Evolutionary conservation across 345 rosid species (phyloP), one percentile per base, ranked within the genome.

Genomic region (Dimocarpus longan): DNA sequence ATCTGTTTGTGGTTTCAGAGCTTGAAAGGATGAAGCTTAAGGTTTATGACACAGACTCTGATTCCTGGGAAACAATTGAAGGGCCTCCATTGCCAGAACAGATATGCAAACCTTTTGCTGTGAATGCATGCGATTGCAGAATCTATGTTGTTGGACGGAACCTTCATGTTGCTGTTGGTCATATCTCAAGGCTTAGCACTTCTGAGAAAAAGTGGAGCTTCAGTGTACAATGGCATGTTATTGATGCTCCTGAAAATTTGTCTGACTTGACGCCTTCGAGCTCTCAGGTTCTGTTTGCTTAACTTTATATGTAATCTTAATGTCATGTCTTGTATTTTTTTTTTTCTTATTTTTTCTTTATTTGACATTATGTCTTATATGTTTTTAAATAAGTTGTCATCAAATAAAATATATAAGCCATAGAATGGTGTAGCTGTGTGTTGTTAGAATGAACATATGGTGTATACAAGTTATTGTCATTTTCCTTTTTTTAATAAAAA

Each of bases 21-120:
- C 86, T 86, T 7, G 96, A 94, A 87, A 88, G 98, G 71, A 94
- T 94, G 98, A 94, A 94, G 81, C 91, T 94, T 73, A 94, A 94
- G 85, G 95, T 94, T 82, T 94, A 93, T 79, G 88, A 90, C 66
- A 60, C 82, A 10, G 86, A 85, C 66, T 44, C 56, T 10, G 98
- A 93, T 85, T 87, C 92, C 4, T 94, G 97, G 98, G 95, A 94
- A 80, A 69, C 89, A 12, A 86, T 91, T 18, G 87, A 80, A 6
- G 98, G 97, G 24, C 95, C 91, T 54, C 89, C 95, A 21, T 86
- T 91, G 78, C 98, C 98, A 0, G 95, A 90, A 76, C 89, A 90
- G 86, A 95, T 95, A 57, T 90, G 93, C 85, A 91, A 90, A 78
- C 98, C 98, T 22, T 95, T 95, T 71, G 91, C 92, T 26, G 97